Evolutionary conservation across 2,329 filamentous ascomycete species (phyloP).

Genomic region (Sclerotinia borealis): DNA sequence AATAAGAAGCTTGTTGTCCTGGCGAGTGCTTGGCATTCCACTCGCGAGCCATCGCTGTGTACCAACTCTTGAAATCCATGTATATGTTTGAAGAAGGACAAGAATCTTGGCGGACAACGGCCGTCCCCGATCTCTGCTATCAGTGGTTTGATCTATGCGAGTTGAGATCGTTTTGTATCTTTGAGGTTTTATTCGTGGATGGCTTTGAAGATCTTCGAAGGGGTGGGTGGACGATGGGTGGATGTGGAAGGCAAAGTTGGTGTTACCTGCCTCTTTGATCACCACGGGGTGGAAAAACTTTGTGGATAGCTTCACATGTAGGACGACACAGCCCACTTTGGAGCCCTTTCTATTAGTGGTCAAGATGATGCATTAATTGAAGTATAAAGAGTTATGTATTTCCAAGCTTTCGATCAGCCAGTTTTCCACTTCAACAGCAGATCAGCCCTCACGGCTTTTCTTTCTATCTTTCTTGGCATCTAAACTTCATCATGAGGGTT

Average conservation of each 20-base stretch:
- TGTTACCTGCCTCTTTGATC: conserved; percentile 12
- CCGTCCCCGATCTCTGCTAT: background rate
- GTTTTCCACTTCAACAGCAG: background rate
- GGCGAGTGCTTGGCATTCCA: conserved; percentile 10
- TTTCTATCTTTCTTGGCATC: background rate
- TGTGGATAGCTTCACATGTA: background rate
- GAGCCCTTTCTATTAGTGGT: background rate
- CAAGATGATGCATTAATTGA: background rate
- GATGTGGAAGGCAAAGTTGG: background rate
- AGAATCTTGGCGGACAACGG: conserved; percentile 4
- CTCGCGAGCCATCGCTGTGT: background rate
- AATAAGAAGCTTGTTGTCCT: conserved; percentile 1
- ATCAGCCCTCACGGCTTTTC: background rate
- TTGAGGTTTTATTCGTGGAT: conserved; percentile 2
- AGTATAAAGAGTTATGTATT: conserved; percentile 1
- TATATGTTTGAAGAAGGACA: background rate
- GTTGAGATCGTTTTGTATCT: background rate
- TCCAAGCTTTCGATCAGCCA: background rate
- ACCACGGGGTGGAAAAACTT: background rate
- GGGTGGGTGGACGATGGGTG: background rate
- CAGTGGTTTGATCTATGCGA: background rate
- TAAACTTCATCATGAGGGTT: conserved; percentile 7
- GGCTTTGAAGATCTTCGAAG: background rate
- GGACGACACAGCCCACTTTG: background rate
- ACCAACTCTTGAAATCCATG: background rate